Conservation (phyloP, 306 rosid species). For the Rosa multiflora region DNA sequence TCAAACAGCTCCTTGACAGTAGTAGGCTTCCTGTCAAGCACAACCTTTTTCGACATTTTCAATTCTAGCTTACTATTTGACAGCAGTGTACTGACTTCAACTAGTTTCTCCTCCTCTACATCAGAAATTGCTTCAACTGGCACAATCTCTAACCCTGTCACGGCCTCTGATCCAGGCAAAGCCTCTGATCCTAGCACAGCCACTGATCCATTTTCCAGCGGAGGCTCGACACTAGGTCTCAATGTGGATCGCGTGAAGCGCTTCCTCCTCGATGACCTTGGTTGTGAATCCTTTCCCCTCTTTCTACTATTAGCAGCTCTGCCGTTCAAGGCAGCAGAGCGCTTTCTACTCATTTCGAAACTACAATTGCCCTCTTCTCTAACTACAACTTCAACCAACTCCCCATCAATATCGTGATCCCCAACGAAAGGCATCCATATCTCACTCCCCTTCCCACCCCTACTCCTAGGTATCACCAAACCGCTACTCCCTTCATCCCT, state of each 20-base stretch:
- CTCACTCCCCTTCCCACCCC: conserved; percentile 21
- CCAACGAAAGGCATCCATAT: not conserved
- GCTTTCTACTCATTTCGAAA: not conserved
- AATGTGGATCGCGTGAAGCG: conserved; percentile 46
- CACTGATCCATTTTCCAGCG: conserved; percentile 16
- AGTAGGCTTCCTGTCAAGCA: conserved; percentile 54
- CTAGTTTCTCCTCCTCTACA: conserved; percentile 35
- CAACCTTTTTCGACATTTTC: conserved; percentile 70
- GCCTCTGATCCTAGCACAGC: not conserved
- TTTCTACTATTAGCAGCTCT: not conserved
- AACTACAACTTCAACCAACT: conserved; percentile 16
- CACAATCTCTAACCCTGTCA: conserved; percentile 17
- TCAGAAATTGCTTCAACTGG: conserved; percentile 23
- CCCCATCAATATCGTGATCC: conserved; percentile 25
- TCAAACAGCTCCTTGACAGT: conserved; percentile 87
- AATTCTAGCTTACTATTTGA: conserved; percentile 52
- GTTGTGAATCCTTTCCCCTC: conserved; percentile 19
- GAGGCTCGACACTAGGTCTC: conserved; percentile 32
- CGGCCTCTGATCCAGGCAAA: not conserved
- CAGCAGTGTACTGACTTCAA: conserved; percentile 26
- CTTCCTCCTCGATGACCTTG: conserved; percentile 25
- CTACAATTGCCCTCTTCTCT: conserved; percentile 2
- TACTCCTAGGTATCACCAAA: conserved; percentile 8
- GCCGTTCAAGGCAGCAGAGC: not conserved
- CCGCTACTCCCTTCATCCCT: conserved; percentile 11